phyloP scores from a whole-genome alignment of 2,329 filamentous ascomycete genomes.

The Echinosphaeria canescens region DNA sequence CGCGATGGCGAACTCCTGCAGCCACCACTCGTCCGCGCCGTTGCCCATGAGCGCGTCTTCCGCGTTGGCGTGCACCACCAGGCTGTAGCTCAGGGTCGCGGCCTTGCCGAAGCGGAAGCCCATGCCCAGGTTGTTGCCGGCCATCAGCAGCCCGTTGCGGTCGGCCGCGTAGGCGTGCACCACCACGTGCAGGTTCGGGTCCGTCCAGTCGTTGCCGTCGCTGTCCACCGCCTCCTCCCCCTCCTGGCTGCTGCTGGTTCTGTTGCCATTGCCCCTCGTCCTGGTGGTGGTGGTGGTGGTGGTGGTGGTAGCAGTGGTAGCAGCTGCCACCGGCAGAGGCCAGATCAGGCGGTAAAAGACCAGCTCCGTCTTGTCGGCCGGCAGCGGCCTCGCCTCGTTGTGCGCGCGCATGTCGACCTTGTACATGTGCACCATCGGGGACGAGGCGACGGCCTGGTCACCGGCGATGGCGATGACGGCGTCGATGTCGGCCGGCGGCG shows the following conservation, averaged over 20 bases:
- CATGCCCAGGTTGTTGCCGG: conserved; percentile 23
- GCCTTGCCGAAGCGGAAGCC: conserved; percentile 17
- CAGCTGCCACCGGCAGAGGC: conserved; percentile 16
- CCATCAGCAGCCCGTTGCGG: conserved; percentile 29
- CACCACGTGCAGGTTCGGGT: conserved; percentile 21
- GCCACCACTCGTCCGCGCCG: conserved; percentile 32
- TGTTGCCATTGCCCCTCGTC: too few species aligned
- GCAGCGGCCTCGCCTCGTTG: conserved; percentile 17
- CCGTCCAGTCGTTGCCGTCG: conserved; percentile 6
- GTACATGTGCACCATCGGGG: conserved; percentile 28
- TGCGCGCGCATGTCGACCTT: conserved; percentile 27
- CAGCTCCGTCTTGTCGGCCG: conserved; percentile 24
- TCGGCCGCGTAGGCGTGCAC: conserved; percentile 28
- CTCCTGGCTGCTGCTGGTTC: too few species aligned
- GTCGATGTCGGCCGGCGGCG: conserved; percentile 23
- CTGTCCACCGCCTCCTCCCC: too few species aligned
- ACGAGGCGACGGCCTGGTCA: conserved; percentile 15
- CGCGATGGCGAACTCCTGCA: conserved; percentile 27
- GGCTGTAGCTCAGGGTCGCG: conserved; percentile 25
- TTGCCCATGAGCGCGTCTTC: conserved; percentile 23
- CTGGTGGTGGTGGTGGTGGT: too few species aligned
- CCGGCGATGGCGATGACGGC: conserved; percentile 13
- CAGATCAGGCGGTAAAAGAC: conserved; percentile 23
- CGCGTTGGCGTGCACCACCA: conserved; percentile 27
- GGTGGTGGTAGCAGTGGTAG: too few species aligned